phyloP scores from a whole-genome alignment of 352 stramenopile genomes.

The Pythium diclinum region DNA sequence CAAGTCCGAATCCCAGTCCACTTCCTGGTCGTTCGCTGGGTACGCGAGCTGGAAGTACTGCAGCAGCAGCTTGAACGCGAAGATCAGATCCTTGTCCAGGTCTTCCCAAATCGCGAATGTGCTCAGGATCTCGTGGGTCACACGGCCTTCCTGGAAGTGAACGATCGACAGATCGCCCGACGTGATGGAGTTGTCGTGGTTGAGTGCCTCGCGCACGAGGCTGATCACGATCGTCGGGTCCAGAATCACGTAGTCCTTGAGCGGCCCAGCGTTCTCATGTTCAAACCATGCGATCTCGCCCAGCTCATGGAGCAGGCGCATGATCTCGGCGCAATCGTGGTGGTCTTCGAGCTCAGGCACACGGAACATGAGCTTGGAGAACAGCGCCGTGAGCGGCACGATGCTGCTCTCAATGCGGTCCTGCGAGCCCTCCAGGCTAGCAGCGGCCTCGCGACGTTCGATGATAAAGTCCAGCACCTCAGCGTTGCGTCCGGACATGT shows the following conservation, averaged over 20 bases:
- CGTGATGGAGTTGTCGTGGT: slow-evolving; percentile 20
- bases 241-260: slow-evolving; percentile 23
- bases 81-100: slow-evolving; percentile 18
- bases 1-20: slow-evolving; percentile 21
- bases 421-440: background rate
- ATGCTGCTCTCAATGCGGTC: slow-evolving; percentile 19
- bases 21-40: slow-evolving; percentile 11
- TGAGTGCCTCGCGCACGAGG: slow-evolving; percentile 22
- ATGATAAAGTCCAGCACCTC: slow-evolving; percentile 13
- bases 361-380: slow-evolving; percentile 1
- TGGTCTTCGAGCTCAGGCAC: slow-evolving; percentile 12
- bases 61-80: slow-evolving; percentile 26
- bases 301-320: slow-evolving; percentile 19
- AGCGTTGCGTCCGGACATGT: slow-evolving; percentile 19
- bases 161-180: slow-evolving; percentile 16
- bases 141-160: slow-evolving; percentile 14
- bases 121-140: slow-evolving; percentile 15
- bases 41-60: slow-evolving; percentile 28
- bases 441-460: slow-evolving; percentile 1
- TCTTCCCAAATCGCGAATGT: slow-evolving; percentile 15
- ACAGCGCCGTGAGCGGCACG: slow-evolving; percentile 13
- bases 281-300: slow-evolving; percentile 28
- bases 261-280: background rate
- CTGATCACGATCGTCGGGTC: slow-evolving; percentile 31
- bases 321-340: slow-evolving; percentile 13